Evolutionary conservation across 495 filamentous ascomycete species (phyloP).

Genomic region (Aspergillus wentii): DNA sequence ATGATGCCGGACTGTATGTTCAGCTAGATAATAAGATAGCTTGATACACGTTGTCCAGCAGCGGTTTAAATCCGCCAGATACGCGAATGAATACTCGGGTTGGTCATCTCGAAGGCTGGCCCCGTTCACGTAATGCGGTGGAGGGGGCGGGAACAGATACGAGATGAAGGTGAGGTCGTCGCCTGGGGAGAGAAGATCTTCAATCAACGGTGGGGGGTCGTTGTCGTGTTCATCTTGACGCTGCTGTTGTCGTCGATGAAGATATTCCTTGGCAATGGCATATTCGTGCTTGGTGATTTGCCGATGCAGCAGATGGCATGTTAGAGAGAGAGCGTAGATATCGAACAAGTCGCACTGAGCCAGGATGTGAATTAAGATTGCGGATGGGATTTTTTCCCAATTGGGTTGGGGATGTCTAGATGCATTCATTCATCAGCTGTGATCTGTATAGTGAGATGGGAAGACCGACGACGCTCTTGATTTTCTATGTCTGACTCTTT

Average conservation of each 20-base stretch:
- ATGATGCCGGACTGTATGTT: conserved; percentile 20
- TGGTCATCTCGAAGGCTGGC: conserved; percentile 9
- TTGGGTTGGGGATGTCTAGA: no score
- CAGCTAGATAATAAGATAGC: conserved; percentile 23
- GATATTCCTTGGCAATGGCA: conserved; percentile 19
- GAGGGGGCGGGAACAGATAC: conserved; percentile 24
- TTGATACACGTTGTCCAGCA: conserved; percentile 27
- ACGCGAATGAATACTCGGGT: conserved; percentile 25
- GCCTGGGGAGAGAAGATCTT: conserved; percentile 9
- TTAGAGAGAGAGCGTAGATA: conserved; percentile 16
- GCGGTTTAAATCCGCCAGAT: conserved; percentile 19
- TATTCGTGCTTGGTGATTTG: conserved; percentile 16
- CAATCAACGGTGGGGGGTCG: no score
- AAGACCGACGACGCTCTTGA: no score
- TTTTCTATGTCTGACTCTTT: no score
- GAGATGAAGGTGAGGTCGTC: conserved; percentile 26
- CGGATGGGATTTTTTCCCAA: conserved; percentile 21
- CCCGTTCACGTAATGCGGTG: conserved; percentile 16
- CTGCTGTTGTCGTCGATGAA: conserved; percentile 6
- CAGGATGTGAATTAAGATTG: conserved; percentile 14
- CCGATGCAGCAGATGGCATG: conserved; percentile 17
- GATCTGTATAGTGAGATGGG: neutral
- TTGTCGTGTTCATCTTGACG: no score
- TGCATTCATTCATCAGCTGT: no score
- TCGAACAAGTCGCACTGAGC: conserved; percentile 18